Evolutionary conservation across 306 rosid species (phyloP).

Genomic region (Ammopiptanthus mongolicus): DNA sequence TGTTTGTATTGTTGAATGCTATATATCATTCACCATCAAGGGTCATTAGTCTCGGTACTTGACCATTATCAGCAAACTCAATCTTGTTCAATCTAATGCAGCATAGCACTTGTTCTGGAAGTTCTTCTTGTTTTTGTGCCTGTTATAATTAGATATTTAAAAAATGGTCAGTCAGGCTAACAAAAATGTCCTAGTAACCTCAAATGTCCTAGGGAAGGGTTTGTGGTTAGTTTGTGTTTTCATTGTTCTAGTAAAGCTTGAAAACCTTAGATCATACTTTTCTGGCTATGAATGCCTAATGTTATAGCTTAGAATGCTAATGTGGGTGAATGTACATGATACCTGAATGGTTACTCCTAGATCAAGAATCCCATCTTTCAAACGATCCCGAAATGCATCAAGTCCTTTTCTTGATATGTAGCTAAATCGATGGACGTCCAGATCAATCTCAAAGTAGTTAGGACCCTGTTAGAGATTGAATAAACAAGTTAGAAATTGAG

Average conservation of each 20-base stretch:
- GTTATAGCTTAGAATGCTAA: not conserved
- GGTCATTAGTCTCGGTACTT: conserved; percentile 65
- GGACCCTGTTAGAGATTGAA: conserved; percentile 53
- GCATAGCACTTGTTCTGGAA: conserved; percentile 85
- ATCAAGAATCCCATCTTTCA: conserved; percentile 71
- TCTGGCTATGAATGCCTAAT: not conserved
- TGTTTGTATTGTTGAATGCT: not conserved
- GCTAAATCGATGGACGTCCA: conserved; percentile 95
- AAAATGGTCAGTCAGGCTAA: not conserved
- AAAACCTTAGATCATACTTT: conserved; percentile 1
- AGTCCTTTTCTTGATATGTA: conserved; percentile 94
- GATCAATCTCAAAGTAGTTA: conserved; percentile 91
- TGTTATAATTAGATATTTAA: conserved; percentile 3
- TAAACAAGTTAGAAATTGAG: not conserved
- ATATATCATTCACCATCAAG: conserved; percentile 34
- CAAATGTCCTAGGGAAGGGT: not conserved
- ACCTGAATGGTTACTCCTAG: conserved; percentile 91
- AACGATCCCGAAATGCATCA: conserved; percentile 75
- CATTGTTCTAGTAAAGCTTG: not conserved
- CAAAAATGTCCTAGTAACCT: not conserved
- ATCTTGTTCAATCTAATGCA: conserved; percentile 88
- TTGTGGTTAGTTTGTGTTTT: not conserved
- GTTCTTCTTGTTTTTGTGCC: conserved; percentile 94
- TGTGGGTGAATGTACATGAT: not conserved
- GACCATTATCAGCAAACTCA: conserved; percentile 67